Conservation (phyloP, 768 basidiomycete genomes). For the Panus rudis region DNA sequence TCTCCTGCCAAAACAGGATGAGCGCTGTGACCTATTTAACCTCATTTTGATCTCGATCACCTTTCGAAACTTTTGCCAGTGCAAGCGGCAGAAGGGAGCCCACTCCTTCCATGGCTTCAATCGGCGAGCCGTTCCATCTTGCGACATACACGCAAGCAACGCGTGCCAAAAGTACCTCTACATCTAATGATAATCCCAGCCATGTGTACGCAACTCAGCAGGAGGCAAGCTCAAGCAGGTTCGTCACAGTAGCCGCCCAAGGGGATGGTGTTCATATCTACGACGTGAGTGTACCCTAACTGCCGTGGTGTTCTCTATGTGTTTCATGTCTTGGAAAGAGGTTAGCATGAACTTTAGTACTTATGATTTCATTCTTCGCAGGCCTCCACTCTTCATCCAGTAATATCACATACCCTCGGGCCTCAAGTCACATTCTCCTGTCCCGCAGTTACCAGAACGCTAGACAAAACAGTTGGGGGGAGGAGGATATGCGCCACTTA, state of each 20-base stretch:
- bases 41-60: too few species aligned
- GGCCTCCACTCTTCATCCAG: slow-evolving; percentile 58
- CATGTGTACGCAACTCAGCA: slow-evolving; percentile 31
- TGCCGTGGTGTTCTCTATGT: not conserved
- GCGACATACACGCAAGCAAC: slow-evolving; percentile 28
- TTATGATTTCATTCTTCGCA: slow-evolving; percentile 19
- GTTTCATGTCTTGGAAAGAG: too few species aligned
- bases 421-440: slow-evolving; percentile 57
- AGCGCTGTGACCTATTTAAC: too few species aligned
- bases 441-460: slow-evolving; percentile 43
- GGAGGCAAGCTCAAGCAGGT: slow-evolving; percentile 24
- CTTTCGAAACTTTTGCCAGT: too few species aligned
- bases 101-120: slow-evolving; percentile 15
- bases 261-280: slow-evolving; percentile 71
- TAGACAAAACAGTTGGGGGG: slow-evolving; percentile 26
- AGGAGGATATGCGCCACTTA: slow-evolving; percentile 44
- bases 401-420: slow-evolving; percentile 63
- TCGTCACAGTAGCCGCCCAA: slow-evolving; percentile 62
- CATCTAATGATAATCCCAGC: slow-evolving; percentile 12
- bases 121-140: slow-evolving; percentile 35
- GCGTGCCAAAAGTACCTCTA: slow-evolving; percentile 10
- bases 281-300: slow-evolving; percentile 42
- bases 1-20: too few species aligned
- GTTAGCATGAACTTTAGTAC: not conserved
- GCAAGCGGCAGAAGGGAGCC: too few species aligned